Evolutionary conservation across 305 asterid genomes (phyloP), one percentile per base, ranked within the genome.

Genomic region (Fraxinus angustifolia): DNA sequence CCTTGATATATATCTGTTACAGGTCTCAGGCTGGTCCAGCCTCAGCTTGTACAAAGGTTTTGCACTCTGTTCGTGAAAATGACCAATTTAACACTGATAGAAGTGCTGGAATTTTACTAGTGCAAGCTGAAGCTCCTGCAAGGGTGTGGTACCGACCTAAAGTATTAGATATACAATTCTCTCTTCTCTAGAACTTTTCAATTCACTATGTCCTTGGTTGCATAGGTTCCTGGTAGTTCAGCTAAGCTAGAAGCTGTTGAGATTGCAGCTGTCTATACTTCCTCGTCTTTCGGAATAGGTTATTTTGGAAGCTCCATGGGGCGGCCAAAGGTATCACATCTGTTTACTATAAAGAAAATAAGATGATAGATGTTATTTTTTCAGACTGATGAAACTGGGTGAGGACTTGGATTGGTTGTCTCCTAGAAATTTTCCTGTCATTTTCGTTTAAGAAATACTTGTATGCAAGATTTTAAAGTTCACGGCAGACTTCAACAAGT

Each of bases 271-370:
- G 89, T 88, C 19, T 95, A 88, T 80, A 92, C 98, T 83, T 88
- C 98, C 79, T 78, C 89, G 0, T 95, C 99, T 56, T 95, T 95
- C 78, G 99, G 99, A 82, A 86, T 95, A 35, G 99, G 99, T 79
- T 93, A 93, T 88, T 92, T 92, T 80, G 98, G 96, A 75, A 92
- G 90, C 88, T 90, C 91, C 58, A 92, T 93, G 97, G 89, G 87
- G 84, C 86, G 88, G 56, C 99, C 99, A 4, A 95, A 93, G 99
- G 98, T 94, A 87, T 82, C 76, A 21, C 34, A 50, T 33, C 36
- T 6, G 8, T 73, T 82, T 26, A 42, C 77, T 38, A 38, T 26
- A 10, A 38, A 48, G 17, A 16, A 23, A 6, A 40, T 67, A 48
- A 10, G 42, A 42, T 17, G 34, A 21, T 73, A 33, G 45, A 42